These are phyloP conservation scores for Smittium mucronatum DNA, from an alignment of 371 early-diverging fungal genomes.

Conservation along the genomic window DNA sequence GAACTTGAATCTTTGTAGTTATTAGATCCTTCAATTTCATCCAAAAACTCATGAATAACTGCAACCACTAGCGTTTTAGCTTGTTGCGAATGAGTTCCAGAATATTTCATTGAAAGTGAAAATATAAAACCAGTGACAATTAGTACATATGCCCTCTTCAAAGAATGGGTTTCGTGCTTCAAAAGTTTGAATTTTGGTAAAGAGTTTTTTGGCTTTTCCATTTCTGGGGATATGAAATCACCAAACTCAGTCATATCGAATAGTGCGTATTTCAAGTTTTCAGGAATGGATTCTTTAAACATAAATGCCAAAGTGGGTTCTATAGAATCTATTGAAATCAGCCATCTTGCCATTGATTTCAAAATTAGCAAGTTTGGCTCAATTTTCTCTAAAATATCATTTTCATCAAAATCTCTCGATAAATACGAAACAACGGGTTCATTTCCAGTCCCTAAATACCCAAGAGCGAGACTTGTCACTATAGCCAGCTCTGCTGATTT, in stretches of 20 bases:
- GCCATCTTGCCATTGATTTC: not conserved
- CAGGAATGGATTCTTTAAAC: not conserved
- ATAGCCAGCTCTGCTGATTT: not conserved
- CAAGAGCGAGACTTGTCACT: not conserved
- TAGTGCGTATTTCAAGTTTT: not conserved
- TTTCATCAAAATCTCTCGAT: not conserved
- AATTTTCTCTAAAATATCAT: not conserved
- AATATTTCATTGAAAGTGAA: not conserved
- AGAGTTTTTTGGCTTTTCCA: not conserved
- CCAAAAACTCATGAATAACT: not conserved
- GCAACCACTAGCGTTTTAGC: not conserved
- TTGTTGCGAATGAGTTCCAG: not conserved
- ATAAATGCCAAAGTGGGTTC: not conserved
- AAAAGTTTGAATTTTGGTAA: too few species aligned
- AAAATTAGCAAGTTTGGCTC: not conserved
- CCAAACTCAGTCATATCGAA: not conserved
- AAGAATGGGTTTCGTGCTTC: too few species aligned
- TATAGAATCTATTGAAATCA: not conserved
- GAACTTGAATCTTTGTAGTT: not conserved
- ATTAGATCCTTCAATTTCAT: not conserved
- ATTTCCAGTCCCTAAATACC: not conserved
- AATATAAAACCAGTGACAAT: not conserved
- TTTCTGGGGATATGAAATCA: not conserved
- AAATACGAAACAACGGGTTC: not conserved
- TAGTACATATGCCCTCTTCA: not conserved